Evolutionary conservation across 2,329 filamentous ascomycete species (phyloP).

Genomic region (Verticillium tricorpus): DNA sequence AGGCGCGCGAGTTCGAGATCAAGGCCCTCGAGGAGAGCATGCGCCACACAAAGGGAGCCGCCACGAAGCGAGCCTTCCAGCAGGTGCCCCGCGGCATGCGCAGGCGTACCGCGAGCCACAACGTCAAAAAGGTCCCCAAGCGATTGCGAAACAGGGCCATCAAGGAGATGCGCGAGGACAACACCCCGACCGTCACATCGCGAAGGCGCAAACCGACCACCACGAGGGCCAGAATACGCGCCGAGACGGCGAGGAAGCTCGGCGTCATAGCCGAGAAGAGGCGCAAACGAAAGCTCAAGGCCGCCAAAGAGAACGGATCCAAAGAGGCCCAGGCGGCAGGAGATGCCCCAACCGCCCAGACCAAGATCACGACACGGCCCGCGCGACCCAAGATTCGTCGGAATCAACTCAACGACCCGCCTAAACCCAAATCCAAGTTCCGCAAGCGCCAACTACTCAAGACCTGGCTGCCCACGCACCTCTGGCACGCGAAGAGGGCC

Average conservation of each 20-base stretch:
- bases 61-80: slow-evolving; percentile 77
- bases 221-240: slow-evolving; percentile 57
- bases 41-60: slow-evolving; percentile 60
- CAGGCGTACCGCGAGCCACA: slow-evolving; percentile 88
- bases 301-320: slow-evolving; percentile 24
- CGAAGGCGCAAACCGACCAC: slow-evolving; percentile 57
- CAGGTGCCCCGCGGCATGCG: slow-evolving; percentile 80
- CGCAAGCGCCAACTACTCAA: slow-evolving; percentile 83
- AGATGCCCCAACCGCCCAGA: slow-evolving; percentile 15
- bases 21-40: slow-evolving; percentile 79
- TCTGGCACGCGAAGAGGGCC: slow-evolving; percentile 90
- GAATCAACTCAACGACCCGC: slow-evolving; percentile 60
- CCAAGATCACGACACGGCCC: slow-evolving; percentile 31
- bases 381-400: slow-evolving; percentile 65
- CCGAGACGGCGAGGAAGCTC: slow-evolving; percentile 71
- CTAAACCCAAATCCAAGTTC: slow-evolving; percentile 59
- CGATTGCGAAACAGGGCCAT: slow-evolving; percentile 66
- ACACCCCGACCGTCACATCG: slow-evolving; percentile 74
- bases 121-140: slow-evolving; percentile 83
- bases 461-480: slow-evolving; percentile 90
- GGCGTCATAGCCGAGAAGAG: slow-evolving; percentile 57
- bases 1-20: slow-evolving; percentile 85
- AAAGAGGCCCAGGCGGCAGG: slow-evolving; percentile 17
- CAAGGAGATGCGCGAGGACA: slow-evolving; percentile 79
- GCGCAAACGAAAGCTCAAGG: slow-evolving; percentile 36